These are phyloP conservation scores for Lipomyces yamadae DNA, from an alignment of 805 yeast genomes.

Conservation along the genomic window DNA sequence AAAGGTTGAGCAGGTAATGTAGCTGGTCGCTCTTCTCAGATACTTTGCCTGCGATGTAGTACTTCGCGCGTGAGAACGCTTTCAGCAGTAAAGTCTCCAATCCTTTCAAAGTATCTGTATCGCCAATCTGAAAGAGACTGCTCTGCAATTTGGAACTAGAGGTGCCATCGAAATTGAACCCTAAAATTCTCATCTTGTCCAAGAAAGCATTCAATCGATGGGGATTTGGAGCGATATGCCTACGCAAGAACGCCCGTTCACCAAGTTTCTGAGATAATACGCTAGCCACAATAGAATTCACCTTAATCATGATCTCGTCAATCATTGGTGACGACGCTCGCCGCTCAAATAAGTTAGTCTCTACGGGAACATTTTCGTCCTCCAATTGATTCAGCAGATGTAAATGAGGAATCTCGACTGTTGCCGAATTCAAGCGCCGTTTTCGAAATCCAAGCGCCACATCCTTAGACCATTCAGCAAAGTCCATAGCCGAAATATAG, in stretches of 20 bases:
- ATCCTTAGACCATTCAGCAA: neutral
- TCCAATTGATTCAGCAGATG: constrained; percentile 79
- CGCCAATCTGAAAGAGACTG: constrained; percentile 68
- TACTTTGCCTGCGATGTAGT: constrained; percentile 79
- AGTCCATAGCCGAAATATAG: constrained; percentile 10
- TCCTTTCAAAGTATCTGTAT: constrained; percentile 67
- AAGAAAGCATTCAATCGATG: constrained; percentile 80
- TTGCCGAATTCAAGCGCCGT: constrained; percentile 60
- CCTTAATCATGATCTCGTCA: constrained; percentile 78
- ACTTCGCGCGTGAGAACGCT: constrained; percentile 83
- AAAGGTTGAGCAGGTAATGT: constrained; percentile 80
- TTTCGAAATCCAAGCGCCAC: constrained; percentile 73
- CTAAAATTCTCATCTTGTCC: constrained; percentile 61
- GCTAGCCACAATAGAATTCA: constrained; percentile 84
- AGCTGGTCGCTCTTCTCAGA: constrained; percentile 76
- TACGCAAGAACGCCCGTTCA: constrained; percentile 79
- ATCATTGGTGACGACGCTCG: constrained; percentile 61
- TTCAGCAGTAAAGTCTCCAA: constrained; percentile 80
- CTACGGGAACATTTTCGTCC: constrained; percentile 77
- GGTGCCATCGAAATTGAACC: constrained; percentile 69
- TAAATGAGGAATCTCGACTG: constrained; percentile 55
- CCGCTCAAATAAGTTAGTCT: constrained; percentile 72
- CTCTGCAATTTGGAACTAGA: constrained; percentile 71
- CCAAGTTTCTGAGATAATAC: constrained; percentile 76
- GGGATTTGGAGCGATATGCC: constrained; percentile 82